Conservation (phyloP, 345 rosid species). For the Citrus hindsii region DNA sequence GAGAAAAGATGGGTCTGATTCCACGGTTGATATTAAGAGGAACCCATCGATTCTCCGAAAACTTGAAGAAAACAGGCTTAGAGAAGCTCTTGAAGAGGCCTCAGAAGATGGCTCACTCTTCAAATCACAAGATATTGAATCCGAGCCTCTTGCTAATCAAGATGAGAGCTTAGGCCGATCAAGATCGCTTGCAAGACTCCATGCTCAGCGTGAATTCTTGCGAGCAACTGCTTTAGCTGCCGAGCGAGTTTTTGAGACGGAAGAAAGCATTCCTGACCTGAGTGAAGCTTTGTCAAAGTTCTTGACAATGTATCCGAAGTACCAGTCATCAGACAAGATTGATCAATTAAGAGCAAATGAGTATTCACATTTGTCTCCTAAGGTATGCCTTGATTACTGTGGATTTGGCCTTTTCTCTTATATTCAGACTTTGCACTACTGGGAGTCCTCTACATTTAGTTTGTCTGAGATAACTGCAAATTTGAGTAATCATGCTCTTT, state of each 20-base stretch:
- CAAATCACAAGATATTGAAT: constrained; percentile 78
- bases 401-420: constrained; percentile 95
- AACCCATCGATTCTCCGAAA: constrained; percentile 59
- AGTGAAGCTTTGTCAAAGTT: constrained; percentile 66
- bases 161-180: constrained; percentile 81
- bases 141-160: constrained; percentile 45
- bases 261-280: constrained; percentile 64
- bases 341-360: constrained; percentile 77
- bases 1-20: constrained; percentile 64
- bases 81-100: constrained; percentile 96
- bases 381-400: constrained; percentile 99
- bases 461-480: constrained; percentile 94
- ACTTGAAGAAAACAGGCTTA: constrained; percentile 74
- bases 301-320: constrained; percentile 87
- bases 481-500: constrained; percentile 89
- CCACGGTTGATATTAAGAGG: constrained; percentile 44
- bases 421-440: constrained; percentile 84
- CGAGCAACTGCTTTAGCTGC: constrained; percentile 91
- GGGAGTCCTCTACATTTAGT: constrained; percentile 98
- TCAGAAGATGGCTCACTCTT: constrained; percentile 87
- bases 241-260: constrained; percentile 64
- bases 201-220: constrained; percentile 87
- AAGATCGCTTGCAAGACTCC: constrained; percentile 91
- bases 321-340: constrained; percentile 73
- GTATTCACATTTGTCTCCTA: constrained; percentile 73